Evolutionary conservation across 306 rosid genomes (phyloP).

Genomic region (Luffa acutangula): DNA sequence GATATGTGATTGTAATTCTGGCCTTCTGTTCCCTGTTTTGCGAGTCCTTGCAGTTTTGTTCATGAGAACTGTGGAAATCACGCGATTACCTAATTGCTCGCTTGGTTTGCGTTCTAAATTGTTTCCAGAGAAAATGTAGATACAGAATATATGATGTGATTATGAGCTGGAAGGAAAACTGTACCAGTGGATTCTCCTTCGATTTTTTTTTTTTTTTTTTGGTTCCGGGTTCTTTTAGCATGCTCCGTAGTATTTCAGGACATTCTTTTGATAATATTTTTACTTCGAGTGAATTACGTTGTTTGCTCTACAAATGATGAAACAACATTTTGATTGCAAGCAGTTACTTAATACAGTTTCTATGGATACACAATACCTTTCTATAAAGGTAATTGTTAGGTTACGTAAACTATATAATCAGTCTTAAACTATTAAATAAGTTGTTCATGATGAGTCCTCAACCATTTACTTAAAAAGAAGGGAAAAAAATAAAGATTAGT

Average conservation of each 20-base stretch:
- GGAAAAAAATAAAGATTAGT: background rate
- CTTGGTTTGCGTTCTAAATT: constrained; percentile 3
- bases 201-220: too few species aligned
- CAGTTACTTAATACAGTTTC: background rate
- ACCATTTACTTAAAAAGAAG: background rate
- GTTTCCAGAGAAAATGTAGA: background rate
- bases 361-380: background rate
- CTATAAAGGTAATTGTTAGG: background rate
- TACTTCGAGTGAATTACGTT: background rate
- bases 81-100: background rate
- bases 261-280: too few species aligned
- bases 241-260: background rate
- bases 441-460: background rate
- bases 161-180: background rate
- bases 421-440: background rate
- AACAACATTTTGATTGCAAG: background rate
- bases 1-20: background rate
- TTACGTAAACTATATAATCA: background rate
- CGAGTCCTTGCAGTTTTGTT: background rate
- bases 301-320: background rate
- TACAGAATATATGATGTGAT: background rate
- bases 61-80: background rate
- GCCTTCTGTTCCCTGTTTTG: background rate
- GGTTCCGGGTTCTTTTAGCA: background rate
- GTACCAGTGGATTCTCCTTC: background rate